Percentiles rank a stretch among this genome's conserved stretches.
Evolutionary conservation across 2,329 filamentous ascomycete genomes (phyloP).

Genomic region (Rhynchosporium graminicola): DNA sequence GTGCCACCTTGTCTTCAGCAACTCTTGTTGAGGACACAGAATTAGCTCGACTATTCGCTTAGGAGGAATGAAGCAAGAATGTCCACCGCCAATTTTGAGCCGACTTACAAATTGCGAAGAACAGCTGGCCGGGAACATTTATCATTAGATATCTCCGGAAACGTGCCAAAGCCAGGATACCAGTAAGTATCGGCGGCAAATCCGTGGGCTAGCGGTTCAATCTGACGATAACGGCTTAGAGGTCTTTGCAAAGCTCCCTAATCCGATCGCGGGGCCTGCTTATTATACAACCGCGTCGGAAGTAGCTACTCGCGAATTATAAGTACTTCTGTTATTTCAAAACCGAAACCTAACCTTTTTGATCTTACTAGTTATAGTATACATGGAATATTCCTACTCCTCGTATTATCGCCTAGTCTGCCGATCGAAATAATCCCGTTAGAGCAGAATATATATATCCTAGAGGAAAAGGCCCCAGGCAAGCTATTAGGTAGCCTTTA

Average conservation of each 20-base stretch:
- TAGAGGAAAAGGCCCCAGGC: constrained; percentile 1
- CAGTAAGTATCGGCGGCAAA: too few relatives aligned
- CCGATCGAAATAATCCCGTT: neutral
- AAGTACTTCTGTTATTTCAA: neutral
- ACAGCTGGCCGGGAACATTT: too few relatives aligned
- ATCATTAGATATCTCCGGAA: too few relatives aligned
- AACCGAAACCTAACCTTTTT: neutral
- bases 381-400: neutral
- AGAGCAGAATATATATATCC: constrained; percentile 1
- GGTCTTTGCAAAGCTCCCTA: neutral
- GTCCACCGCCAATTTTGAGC: too few relatives aligned
- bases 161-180: too few relatives aligned
- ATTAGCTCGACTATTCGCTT: too few relatives aligned
- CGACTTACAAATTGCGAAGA: too few relatives aligned
- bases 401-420: constrained; percentile 6
- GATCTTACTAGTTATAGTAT: neutral
- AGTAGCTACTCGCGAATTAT: neutral
- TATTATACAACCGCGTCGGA: neutral
- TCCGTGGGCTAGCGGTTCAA: too few relatives aligned
- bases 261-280: neutral
- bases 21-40: too few relatives aligned
- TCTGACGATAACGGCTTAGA: neutral
- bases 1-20: too few relatives aligned
- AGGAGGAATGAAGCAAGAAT: too few relatives aligned
- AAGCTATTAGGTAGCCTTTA: neutral